Evolutionary conservation across 2,329 filamentous ascomycete species (phyloP).

Genomic region (Calonectria multiphialidica): DNA sequence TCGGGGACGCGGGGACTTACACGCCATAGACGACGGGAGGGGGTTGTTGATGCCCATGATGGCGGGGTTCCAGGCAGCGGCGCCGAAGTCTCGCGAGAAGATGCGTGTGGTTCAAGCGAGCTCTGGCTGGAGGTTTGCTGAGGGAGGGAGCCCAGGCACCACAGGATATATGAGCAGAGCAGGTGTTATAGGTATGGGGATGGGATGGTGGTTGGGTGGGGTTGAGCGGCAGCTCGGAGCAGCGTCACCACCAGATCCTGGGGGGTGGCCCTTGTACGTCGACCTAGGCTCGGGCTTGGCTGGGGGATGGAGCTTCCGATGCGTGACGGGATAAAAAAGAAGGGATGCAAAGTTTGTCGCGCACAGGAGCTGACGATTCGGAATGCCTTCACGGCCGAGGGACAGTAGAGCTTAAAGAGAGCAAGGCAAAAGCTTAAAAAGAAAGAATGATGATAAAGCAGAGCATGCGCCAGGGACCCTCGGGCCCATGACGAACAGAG

Average conservation of each 20-base stretch:
- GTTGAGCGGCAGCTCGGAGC: conserved; percentile 15
- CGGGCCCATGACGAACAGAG: conserved; percentile 11
- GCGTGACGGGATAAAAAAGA: background rate
- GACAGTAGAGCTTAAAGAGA: background rate
- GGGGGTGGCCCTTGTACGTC: conserved; percentile 1
- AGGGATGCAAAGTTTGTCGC: background rate
- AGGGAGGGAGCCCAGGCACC: conserved; percentile 16
- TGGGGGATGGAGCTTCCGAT: conserved; percentile 1
- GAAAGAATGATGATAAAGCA: conserved; percentile 7
- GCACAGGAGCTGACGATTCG: background rate
- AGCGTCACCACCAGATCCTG: conserved; percentile 15
- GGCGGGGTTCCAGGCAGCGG: conserved; percentile 11
- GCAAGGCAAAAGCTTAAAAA: conserved; percentile 1
- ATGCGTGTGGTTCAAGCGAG: background rate
- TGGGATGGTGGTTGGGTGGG: conserved; percentile 21
- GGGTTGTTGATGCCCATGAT: conserved; percentile 75
- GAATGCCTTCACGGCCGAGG: background rate
- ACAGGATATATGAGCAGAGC: conserved; percentile 14
- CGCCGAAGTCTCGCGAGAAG: conserved; percentile 5
- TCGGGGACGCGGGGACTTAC: conserved; percentile 61
- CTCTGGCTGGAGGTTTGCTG: conserved; percentile 13
- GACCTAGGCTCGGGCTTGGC: background rate
- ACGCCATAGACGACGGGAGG: conserved; percentile 75
- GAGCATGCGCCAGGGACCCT: background rate
- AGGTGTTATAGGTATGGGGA: conserved; percentile 13